Percentiles rank a stretch among this genome's conserved stretches.
Conservation (phyloP, 805 yeast genomes). For the Zygosaccharomyces kombuchaensis region DNA sequence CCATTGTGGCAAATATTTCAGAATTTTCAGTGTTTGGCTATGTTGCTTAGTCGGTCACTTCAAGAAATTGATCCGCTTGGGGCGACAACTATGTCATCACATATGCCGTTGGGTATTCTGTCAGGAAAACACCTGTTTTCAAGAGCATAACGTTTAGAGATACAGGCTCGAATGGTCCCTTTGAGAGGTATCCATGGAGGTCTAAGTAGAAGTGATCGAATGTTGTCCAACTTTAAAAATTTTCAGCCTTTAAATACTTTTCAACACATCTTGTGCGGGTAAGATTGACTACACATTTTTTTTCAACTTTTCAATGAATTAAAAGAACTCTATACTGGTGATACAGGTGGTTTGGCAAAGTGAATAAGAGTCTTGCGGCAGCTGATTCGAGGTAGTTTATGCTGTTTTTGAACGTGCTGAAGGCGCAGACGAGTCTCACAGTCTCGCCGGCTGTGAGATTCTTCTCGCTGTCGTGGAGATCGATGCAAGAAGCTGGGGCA, state of each 20-base stretch:
- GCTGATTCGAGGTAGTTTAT: neutral
- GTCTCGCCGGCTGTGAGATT: constrained; percentile 6
- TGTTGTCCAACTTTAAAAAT: neutral
- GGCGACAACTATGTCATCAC: constrained; percentile 41
- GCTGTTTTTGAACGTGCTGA: constrained; percentile 3
- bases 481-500: constrained; percentile 8
- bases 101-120: constrained; percentile 4
- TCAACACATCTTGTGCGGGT: constrained; percentile 1
- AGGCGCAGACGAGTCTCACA: constrained; percentile 3
- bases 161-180: neutral
- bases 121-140: constrained; percentile 6
- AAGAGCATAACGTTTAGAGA: neutral
- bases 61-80: constrained; percentile 37
- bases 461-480: constrained; percentile 8
- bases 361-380: neutral
- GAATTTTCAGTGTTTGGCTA: constrained; percentile 41
- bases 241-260: constrained; percentile 2
- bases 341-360: neutral
- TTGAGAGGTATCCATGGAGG: neutral
- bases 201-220: neutral
- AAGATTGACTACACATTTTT: neutral
- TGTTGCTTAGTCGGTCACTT: constrained; percentile 28
- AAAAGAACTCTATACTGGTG: neutral
- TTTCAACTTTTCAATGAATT: neutral
- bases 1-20: constrained; percentile 22